These are phyloP conservation scores for Moesziomyces globuligerus DNA, from an alignment of 1,284 basidiomycete genomes.

Conservation along the genomic window DNA sequence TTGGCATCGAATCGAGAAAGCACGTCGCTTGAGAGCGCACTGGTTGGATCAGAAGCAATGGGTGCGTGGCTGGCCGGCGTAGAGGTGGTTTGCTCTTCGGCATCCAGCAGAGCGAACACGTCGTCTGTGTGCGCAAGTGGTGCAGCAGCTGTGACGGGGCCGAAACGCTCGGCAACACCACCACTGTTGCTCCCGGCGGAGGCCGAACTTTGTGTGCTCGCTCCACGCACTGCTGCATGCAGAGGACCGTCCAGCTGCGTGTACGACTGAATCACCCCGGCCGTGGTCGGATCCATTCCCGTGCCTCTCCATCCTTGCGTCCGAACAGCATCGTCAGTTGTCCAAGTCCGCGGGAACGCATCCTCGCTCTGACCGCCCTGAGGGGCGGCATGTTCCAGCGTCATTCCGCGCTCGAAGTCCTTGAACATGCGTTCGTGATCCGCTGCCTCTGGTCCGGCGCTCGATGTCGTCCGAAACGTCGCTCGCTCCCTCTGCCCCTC, in stretches of 20 bases:
- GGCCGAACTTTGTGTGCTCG: not conserved
- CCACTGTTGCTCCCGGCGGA: not conserved
- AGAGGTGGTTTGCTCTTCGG: conserved; percentile 4
- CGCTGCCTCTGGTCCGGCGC: not conserved
- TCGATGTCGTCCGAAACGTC: conserved; percentile 1
- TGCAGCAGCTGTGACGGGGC: conserved; percentile 6
- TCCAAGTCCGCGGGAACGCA: conserved; percentile 9
- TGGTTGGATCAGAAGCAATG: not conserved
- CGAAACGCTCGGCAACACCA: no score
- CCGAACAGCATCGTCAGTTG: not conserved
- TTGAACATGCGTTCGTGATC: conserved; percentile 8
- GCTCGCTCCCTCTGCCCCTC: not conserved
- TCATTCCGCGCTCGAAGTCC: conserved; percentile 15
- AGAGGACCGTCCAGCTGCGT: conserved; percentile 20
- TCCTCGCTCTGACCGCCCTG: not conserved
- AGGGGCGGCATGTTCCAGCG: not conserved
- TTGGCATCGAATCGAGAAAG: conserved; percentile 8
- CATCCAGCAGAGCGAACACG: conserved; percentile 34
- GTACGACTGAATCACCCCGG: conserved; percentile 4
- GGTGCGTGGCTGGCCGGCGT: not conserved
- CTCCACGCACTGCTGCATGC: conserved; percentile 14
- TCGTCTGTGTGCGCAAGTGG: conserved; percentile 20
- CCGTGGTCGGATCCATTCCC: conserved; percentile 11
- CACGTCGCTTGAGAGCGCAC: not conserved
- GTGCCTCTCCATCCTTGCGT: conserved; percentile 10